These are phyloP conservation scores for Rhizodiscina lignyota DNA, from an alignment of 495 filamentous ascomycete species.

Conservation along the genomic window DNA sequence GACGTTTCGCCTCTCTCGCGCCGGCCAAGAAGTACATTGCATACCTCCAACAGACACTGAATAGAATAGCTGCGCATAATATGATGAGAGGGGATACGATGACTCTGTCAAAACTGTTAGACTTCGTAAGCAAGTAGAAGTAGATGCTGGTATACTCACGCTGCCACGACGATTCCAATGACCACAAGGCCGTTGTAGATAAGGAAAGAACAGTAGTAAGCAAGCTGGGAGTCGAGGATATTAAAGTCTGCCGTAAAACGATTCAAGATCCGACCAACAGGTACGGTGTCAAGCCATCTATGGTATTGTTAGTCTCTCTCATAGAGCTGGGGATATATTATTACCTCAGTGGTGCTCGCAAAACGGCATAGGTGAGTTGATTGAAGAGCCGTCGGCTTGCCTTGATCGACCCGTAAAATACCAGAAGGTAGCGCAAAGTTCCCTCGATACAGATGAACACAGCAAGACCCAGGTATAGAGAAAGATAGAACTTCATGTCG, in stretches of 20 bases:
- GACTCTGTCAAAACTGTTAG: conserved; percentile 1
- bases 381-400: conserved; percentile 52
- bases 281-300: conserved; percentile 74
- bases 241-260: conserved; percentile 67
- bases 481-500: conserved; percentile 42
- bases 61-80: conserved; percentile 34
- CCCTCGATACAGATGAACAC: conserved; percentile 36
- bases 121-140: neutral
- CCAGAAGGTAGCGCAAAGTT: conserved; percentile 37
- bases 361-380: conserved; percentile 42
- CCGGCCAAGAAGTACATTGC: conserved; percentile 45
- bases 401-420: conserved; percentile 40
- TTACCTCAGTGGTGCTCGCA: conserved; percentile 54
- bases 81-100: conserved; percentile 49
- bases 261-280: conserved; percentile 62
- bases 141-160: neutral
- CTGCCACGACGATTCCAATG: conserved; percentile 15
- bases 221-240: conserved; percentile 47
- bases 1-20: conserved; percentile 58
- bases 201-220: conserved; percentile 39
- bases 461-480: conserved; percentile 48
- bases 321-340: too few species aligned
- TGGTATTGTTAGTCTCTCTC: too few species aligned
- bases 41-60: conserved; percentile 37
- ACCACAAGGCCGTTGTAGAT: conserved; percentile 33